Base-by-base conservation (phyloP, 192 early-diverging fungal species). In the Backusella circina region DNA sequence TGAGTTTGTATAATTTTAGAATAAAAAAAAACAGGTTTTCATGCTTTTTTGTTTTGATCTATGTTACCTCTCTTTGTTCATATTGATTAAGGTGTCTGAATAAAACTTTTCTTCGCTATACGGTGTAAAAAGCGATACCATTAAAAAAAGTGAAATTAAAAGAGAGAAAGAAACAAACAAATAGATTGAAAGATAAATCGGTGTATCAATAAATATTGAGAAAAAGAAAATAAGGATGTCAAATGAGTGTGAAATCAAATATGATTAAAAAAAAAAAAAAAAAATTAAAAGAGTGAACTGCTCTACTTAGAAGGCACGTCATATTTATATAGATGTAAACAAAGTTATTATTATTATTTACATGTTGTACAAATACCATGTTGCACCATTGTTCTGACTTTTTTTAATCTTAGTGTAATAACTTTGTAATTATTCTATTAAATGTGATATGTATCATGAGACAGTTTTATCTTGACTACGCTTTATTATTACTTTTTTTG, bases 1-100 rank as follows among this genome's bases (percentile, higher is more conserved):
- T 28, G 54, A n/a, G 44, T n/a, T 47, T 61, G 12, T 61, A 28
- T 61, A 61, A 61, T 61, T 61, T 61, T 61, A 61, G 54, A 51
- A 51, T 18, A 61, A 61, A 61, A 61, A 57, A 61, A 61, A 61
- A 61, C 54, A 23, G 54, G 54, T 61, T 61, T 61, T 28, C 26
- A 0, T 61, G 54, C 54, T 28, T 61, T 12, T 61, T 61, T 61
- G 54, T 61, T 61, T 61, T 61, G 21, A 61, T 26, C 54, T 28
- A 28, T 61, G 10, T 61, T 61, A 61, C 54, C 54, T 61, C 21
- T 61, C 54, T 61, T 61, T 61, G 54, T 61, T 61, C 54, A 61
- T 44, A 15, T 44, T 44, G 10, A 44, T 61, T 61, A 61, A 26
- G 9, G 26, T 12, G 23, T 61, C 54, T 26, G 54, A 57, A 57